Evolutionary conservation across 2,329 filamentous ascomycete species (phyloP), one percentile per base, ranked within the genome.

Genomic region (Ramularia endophylla): DNA sequence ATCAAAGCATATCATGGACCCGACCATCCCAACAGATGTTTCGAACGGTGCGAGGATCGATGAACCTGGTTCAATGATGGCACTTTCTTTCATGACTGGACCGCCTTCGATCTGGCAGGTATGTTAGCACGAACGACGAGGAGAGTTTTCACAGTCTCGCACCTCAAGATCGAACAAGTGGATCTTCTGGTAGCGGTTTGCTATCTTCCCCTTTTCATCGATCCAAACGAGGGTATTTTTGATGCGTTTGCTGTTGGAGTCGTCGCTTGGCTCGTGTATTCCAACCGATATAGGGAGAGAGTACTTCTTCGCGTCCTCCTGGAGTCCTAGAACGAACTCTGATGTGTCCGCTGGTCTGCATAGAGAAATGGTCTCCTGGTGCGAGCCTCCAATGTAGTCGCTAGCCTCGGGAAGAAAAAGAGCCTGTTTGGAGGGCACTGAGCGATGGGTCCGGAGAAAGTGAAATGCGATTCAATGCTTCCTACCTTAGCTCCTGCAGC

Each of bases 331-430:
- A 9, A 95, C 82, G 61, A 95, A 95, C 19, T 78, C 74, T 9
- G 80, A 87, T 16, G 72, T 68, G 2, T 73, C 61, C 28, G 82
- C 75, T 2, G 87, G 74, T 43, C 75, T 76, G 49, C 80, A 87
- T 8, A 95, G 79, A 4, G 77, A 72, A 7, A 88, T 66, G 0
- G 83, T 84, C 55, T 89, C 81, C 8, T 76, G 63, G 2, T 81
- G 71, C 1, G 79, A 81, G 2, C 75, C 71, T 15, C 80, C 83
- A 55, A 95, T 88, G 70, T 95, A 95, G 68, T 95, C 88, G 42
- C 79, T 80, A 17, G 90, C 90, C 73, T 95, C 90, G 9, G 90
- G 90, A 39, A 95, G 81, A 68, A 97, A 95, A 36, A 95, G 76
- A 13, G 85, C 79, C 77, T 85, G 40, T 28, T n/a, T 40, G 18